Conservation (phyloP, 2,329 filamentous ascomycete genomes). For the Sporothrix luriei region DNA sequence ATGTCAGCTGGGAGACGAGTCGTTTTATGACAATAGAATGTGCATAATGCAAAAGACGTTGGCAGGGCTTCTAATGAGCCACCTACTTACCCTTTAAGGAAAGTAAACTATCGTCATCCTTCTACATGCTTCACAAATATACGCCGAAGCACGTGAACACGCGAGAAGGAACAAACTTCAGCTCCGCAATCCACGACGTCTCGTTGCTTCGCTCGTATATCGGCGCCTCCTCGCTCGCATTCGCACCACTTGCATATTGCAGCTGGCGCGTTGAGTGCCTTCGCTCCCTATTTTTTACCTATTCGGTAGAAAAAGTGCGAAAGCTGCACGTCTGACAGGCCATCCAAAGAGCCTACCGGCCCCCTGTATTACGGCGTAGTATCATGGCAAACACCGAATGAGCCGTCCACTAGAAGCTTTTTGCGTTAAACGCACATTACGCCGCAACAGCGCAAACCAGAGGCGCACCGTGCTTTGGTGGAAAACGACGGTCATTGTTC, state of each 20-base stretch:
- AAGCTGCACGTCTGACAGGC: neutral
- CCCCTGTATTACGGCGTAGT: neutral
- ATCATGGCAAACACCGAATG: neutral
- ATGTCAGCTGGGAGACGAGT: neutral
- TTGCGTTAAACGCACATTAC: neutral
- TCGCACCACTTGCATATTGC: neutral
- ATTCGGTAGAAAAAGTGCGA: constrained; percentile 12
- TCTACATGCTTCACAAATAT: neutral
- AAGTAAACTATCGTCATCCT: neutral
- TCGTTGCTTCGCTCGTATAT: neutral
- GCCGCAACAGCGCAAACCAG: neutral
- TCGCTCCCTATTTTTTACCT: neutral
- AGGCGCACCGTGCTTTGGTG: neutral
- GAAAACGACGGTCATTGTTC: neutral
- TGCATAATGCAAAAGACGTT: neutral
- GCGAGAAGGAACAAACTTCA: neutral
- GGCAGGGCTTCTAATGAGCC: too few relatives aligned
- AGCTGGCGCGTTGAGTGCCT: too few relatives aligned
- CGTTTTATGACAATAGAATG: neutral
- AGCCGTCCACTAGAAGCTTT: neutral
- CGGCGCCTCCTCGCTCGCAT: neutral
- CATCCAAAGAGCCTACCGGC: neutral
- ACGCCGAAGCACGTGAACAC: constrained; percentile 13
- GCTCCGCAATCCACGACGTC: neutral
- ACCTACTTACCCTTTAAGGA: neutral